phyloP scores from a whole-genome alignment of 768 basidiomycete species.

The Imleria badia region DNA sequence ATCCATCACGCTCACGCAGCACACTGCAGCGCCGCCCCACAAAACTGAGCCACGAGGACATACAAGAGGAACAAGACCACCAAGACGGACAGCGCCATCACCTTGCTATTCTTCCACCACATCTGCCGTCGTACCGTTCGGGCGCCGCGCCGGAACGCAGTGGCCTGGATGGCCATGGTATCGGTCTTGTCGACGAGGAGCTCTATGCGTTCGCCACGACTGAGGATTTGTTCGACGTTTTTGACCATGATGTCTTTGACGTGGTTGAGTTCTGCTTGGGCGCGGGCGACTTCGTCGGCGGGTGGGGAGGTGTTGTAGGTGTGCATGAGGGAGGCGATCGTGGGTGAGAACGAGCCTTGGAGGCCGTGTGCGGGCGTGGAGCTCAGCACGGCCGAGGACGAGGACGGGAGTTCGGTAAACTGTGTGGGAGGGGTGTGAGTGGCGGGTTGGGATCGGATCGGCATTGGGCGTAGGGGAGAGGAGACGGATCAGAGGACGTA shows the following conservation, averaged over 20 bases:
- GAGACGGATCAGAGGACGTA: conserved; percentile 19
- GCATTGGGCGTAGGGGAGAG: no score
- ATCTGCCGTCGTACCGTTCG: conserved; percentile 78
- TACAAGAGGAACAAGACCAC: conserved; percentile 78
- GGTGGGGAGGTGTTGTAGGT: conserved; percentile 90
- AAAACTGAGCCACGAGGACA: conserved; percentile 85
- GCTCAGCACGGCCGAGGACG: conserved; percentile 53
- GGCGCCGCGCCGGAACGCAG: conserved; percentile 89
- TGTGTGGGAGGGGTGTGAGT: conserved; percentile 29
- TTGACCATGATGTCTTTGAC: conserved; percentile 99
- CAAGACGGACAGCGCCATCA: conserved; percentile 62
- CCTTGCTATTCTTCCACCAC: conserved; percentile 86
- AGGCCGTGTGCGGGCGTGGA: conserved; percentile 57
- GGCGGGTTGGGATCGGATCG: no score
- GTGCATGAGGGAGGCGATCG: conserved; percentile 74
- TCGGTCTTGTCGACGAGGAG: conserved; percentile 97
- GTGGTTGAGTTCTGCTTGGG: conserved; percentile 83
- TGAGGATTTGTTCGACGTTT: conserved; percentile 95
- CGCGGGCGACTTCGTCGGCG: conserved; percentile 83
- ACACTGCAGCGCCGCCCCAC: conserved; percentile 79
- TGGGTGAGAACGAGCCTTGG: conserved; percentile 70
- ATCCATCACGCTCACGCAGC: conserved; percentile 16
- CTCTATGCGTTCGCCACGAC: conserved; percentile 92
- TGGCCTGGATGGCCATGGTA: conserved; percentile 90
- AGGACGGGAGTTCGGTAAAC: conserved; percentile 64